Percentiles rank a stretch among this genome's conserved stretches.
phyloP scores from a whole-genome alignment of 441 rosid species.

The Eutrema salsugineum region DNA sequence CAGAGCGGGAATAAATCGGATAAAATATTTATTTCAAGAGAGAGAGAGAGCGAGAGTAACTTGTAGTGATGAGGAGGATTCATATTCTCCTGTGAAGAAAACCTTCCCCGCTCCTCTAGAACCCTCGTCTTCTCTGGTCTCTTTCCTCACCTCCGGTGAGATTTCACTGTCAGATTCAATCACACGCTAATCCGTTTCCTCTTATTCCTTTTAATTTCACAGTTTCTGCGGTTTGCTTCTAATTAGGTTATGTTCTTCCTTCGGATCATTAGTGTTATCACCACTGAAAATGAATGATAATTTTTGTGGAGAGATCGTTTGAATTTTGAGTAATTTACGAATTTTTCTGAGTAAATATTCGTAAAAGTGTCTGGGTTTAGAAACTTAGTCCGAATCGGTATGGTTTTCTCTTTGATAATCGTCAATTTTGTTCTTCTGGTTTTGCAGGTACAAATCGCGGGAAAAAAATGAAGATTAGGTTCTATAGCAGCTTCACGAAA shows the following conservation, averaged over 20 bases:
- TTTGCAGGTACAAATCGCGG: conserved; percentile 10
- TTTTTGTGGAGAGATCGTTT: not conserved
- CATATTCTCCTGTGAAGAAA: not conserved
- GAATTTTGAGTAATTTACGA: not conserved
- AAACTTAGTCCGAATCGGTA: not conserved
- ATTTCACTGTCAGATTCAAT: not conserved
- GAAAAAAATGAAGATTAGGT: conserved; percentile 52
- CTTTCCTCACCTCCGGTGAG: conserved; percentile 25
- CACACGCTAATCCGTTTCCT: not conserved
- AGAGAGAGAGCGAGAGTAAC: too few relatives aligned
- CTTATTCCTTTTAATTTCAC: not conserved
- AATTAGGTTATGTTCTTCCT: not conserved
- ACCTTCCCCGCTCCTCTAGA: conserved; percentile 32
- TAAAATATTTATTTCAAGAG: too few relatives aligned
- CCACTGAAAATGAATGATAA: not conserved
- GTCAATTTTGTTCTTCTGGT: not conserved
- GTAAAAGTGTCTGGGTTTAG: not conserved
- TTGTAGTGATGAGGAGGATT: too few relatives aligned
- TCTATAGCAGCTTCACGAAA: conserved; percentile 49
- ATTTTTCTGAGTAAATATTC: not conserved
- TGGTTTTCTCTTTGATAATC: not conserved
- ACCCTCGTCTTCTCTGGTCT: conserved; percentile 22
- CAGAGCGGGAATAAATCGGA: not conserved
- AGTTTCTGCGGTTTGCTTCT: not conserved
- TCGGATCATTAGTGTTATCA: not conserved